phyloP scores from a whole-genome alignment of 2,329 filamentous ascomycete genomes.

The Hypoxylon rubiginosum region DNA sequence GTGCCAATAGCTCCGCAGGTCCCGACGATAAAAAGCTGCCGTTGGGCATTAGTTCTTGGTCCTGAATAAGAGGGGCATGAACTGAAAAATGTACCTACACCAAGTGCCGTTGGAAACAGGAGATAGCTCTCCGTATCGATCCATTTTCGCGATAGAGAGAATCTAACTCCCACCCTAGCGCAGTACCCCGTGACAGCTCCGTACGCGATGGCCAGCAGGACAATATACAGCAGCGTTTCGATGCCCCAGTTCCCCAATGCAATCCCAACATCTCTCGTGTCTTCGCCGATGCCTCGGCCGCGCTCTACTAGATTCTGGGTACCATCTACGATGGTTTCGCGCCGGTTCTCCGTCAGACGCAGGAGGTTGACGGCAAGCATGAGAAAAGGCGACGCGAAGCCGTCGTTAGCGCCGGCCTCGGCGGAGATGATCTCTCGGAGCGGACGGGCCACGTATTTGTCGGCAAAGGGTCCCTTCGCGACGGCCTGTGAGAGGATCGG shows the following conservation, averaged over 20 bases:
- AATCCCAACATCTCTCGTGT: conserved; percentile 64
- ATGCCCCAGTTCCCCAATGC: conserved; percentile 70
- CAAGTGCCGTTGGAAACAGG: conserved; percentile 65
- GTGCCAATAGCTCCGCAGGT: conserved; percentile 70
- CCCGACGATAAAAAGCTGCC: conserved; percentile 69
- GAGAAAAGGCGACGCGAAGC: conserved; percentile 73
- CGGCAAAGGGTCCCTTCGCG: conserved; percentile 73
- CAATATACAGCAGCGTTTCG: conserved; percentile 72
- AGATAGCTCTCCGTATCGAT: conserved; percentile 68
- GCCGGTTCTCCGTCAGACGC: conserved; percentile 62
- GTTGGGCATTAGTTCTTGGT: conserved; percentile 1
- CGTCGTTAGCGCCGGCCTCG: conserved; percentile 73
- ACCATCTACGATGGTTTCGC: conserved; percentile 33
- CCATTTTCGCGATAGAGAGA: conserved; percentile 63
- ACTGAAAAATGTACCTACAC: conserved; percentile 49
- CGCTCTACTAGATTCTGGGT: conserved; percentile 31
- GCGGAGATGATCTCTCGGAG: conserved; percentile 73
- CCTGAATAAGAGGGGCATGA: background rate
- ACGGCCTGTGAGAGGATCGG: conserved; percentile 73
- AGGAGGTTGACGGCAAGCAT: conserved; percentile 70
- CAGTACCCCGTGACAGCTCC: conserved; percentile 65
- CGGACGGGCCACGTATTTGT: conserved; percentile 70
- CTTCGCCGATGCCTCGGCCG: conserved; percentile 58
- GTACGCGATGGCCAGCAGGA: conserved; percentile 66
- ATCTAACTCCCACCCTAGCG: conserved; percentile 62